These are phyloP conservation scores for Cadophora gregata DNA, from an alignment of 2,329 filamentous ascomycete species.

Conservation along the genomic window DNA sequence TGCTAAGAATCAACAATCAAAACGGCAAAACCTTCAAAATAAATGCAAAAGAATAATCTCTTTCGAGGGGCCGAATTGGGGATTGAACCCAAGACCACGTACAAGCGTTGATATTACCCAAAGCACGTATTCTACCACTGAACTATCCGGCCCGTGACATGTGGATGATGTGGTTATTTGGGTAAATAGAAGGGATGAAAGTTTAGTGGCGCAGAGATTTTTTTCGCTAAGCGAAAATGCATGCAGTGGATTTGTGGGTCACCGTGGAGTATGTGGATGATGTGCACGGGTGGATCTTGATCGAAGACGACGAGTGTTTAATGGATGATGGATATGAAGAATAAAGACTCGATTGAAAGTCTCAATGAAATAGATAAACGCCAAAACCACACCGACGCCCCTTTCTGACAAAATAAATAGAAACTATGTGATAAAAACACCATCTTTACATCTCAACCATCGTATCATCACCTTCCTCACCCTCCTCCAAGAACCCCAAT, in stretches of 20 bases:
- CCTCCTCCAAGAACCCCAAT: conserved; percentile 60
- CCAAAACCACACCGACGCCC: background rate
- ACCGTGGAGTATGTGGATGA: too few relatives aligned
- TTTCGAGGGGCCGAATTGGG: background rate
- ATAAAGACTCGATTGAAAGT: too few relatives aligned
- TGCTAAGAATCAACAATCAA: too few relatives aligned
- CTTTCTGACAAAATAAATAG: background rate
- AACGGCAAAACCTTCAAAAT: too few relatives aligned
- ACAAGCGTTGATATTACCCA: conserved; percentile 7
- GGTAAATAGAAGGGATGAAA: background rate
- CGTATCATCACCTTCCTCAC: conserved; percentile 37
- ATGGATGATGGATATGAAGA: too few relatives aligned
- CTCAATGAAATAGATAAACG: background rate
- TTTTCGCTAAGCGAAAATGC: background rate
- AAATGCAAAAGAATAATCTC: background rate
- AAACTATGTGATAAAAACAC: background rate
- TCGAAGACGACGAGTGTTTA: too few relatives aligned
- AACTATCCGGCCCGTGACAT: background rate
- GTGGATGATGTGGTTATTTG: background rate
- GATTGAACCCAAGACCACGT: conserved; percentile 6
- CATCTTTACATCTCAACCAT: conserved; percentile 5
- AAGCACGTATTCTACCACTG: conserved; percentile 11
- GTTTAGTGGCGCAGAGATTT: background rate
- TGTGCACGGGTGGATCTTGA: too few relatives aligned
- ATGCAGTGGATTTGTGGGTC: background rate